These are phyloP conservation scores for Candida fluviatilis DNA, from an alignment of 805 yeast genomes.

Conservation along the genomic window DNA sequence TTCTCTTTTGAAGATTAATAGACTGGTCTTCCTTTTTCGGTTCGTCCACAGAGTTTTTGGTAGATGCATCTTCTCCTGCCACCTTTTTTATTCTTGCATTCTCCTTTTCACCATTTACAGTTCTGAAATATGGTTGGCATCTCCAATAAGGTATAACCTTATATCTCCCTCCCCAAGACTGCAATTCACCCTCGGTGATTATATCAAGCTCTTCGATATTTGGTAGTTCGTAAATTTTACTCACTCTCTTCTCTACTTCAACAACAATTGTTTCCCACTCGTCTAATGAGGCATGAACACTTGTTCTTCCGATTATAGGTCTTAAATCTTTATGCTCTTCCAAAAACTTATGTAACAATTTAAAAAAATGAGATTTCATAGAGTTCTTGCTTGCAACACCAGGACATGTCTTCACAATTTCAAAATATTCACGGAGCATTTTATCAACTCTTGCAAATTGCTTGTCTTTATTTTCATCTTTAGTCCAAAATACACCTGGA, in stretches of 20 bases:
- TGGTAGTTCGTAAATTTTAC: constrained; percentile 46
- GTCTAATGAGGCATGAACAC: constrained; percentile 33
- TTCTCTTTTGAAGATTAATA: not conserved
- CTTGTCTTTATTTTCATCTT: constrained; percentile 48
- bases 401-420: constrained; percentile 59
- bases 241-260: constrained; percentile 65
- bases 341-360: constrained; percentile 76
- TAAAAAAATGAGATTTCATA: constrained; percentile 91
- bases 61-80: constrained; percentile 24
- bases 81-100: constrained; percentile 34
- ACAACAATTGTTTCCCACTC: constrained; percentile 51
- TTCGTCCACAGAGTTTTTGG: not conserved
- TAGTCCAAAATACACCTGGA: constrained; percentile 82
- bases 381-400: constrained; percentile 76
- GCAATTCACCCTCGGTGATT: constrained; percentile 49
- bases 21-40: not conserved
- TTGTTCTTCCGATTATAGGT: constrained; percentile 56
- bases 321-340: constrained; percentile 75
- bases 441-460: constrained; percentile 84
- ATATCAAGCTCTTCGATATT: constrained; percentile 55
- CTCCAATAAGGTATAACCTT: constrained; percentile 90
- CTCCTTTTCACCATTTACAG: constrained; percentile 69
- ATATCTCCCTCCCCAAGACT: constrained; percentile 78
- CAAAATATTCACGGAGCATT: constrained; percentile 81
- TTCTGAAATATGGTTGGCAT: constrained; percentile 91